Evolutionary conservation across 306 rosid species (phyloP), one percentile per base, ranked within the genome.

Genomic region (Dryas alaskensis): DNA sequence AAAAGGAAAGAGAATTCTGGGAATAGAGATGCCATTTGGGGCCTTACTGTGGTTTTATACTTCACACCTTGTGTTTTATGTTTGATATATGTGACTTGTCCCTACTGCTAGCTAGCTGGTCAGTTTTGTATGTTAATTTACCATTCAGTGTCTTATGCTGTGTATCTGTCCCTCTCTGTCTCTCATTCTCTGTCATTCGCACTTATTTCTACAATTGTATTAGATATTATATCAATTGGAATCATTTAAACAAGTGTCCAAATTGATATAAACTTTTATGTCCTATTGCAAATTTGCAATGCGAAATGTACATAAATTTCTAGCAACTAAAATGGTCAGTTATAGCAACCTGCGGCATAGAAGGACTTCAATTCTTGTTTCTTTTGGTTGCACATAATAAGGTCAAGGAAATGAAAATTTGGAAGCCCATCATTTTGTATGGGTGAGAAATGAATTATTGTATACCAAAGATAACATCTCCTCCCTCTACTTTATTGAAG

Each of bases 1-100:
- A 57, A 86, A 67, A 80, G 83, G 87, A 57, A 86, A 67, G 79
- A 72, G 44, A 57, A 69, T 70, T 82, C 0, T 51, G 45, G 76
- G 78, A 80, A 40, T 59, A 17, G 82, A 78, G 64, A 64, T 80
- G 73, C 58, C 78, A 3, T 60, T 71, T 79, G 82, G 76, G 65
- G 81, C 82, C 68, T 57, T 84, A 8, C 60, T 87, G 14, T 51
- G 83, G 58, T 54, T 86, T 75, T 88, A 89, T 48, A 45, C 74
- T 19, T 73, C 74, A 8, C 74, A 79, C 0, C 77, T 70, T 12
- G 61, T 81, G 75, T 48, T 84, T 49, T 47, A 78, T 1, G 76
- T 84, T 63, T 87, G 78, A 88, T 70, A 16, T 11, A 31, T 4
- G 6, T 31, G 65, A 9, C 43, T 44, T 67, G 61, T 51, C 13